Percentiles rank a stretch among this genome's conserved stretches.
Conservation (phyloP, 805 yeast genomes). For the Nakazawaea wickerhamii region DNA sequence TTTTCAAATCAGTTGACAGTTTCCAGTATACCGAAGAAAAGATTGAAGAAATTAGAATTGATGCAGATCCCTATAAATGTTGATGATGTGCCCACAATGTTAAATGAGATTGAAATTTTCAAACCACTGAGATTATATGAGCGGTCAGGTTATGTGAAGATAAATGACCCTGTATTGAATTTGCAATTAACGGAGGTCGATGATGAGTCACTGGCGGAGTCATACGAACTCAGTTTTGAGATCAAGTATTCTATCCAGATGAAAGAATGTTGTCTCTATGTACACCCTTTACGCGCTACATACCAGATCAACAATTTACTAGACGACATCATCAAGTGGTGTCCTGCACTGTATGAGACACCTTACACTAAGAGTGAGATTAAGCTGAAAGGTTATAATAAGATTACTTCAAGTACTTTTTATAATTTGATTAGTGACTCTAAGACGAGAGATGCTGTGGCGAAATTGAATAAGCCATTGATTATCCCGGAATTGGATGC, state of each 20-base stretch:
- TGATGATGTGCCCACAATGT: neutral
- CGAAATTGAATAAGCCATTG: constrained; percentile 10
- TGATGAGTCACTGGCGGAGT: neutral
- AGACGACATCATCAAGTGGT: neutral
- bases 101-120: constrained; percentile 7
- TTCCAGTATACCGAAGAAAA: neutral
- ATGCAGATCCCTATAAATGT: neutral
- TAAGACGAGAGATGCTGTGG: constrained; percentile 20
- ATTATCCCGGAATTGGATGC: constrained; percentile 40
- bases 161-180: neutral
- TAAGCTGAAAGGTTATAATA: neutral
- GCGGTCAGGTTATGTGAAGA: constrained; percentile 2
- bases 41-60: constrained; percentile 1
- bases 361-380: constrained; percentile 1
- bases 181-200: neutral
- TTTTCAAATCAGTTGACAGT: neutral
- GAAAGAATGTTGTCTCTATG: constrained; percentile 10
- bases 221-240: neutral
- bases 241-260: constrained; percentile 1
- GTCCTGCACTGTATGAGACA: constrained; percentile 1
- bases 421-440: constrained; percentile 44
- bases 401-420: constrained; percentile 33
- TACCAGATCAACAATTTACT: neutral
- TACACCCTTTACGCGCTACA: constrained; percentile 4
- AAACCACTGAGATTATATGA: constrained; percentile 8